Conservation (phyloP, 352 stramenopile genomes). For the Pythium periplocum region DNA sequence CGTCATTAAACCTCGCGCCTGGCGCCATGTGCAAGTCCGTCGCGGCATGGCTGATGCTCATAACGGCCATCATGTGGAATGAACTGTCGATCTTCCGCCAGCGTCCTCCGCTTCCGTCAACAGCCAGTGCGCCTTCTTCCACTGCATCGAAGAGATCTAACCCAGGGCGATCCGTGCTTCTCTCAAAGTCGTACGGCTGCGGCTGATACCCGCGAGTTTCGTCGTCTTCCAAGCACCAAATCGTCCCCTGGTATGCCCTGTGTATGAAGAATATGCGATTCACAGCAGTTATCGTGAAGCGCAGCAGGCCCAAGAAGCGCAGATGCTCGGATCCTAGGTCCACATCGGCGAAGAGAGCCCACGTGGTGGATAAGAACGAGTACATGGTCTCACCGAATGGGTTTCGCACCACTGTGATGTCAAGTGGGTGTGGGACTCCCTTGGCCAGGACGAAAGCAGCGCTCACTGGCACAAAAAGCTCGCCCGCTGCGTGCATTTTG, state of each 20-base stretch:
- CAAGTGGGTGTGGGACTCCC: slow-evolving; percentile 52
- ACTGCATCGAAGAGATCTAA: slow-evolving; percentile 45
- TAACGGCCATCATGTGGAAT: slow-evolving; percentile 33
- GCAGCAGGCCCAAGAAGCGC: slow-evolving; percentile 46
- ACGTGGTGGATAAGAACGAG: slow-evolving; percentile 81
- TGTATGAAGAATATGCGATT: slow-evolving; percentile 50
- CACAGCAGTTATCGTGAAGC: slow-evolving; percentile 60
- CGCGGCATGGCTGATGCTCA: slow-evolving; percentile 26
- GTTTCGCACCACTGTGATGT: slow-evolving; percentile 61
- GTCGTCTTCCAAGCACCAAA: slow-evolving; percentile 59
- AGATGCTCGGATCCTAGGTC: slow-evolving; percentile 76
- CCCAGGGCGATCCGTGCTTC: slow-evolving; percentile 16
- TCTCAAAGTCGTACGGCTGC: slow-evolving; percentile 2
- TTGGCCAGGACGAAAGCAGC: slow-evolving; percentile 65
- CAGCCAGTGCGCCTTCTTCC: slow-evolving; percentile 20
- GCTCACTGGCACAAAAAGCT: slow-evolving; percentile 37
- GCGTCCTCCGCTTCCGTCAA: slow-evolving; percentile 5
- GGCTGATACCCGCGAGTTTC: slow-evolving; percentile 8
- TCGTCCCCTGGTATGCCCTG: slow-evolving; percentile 47
- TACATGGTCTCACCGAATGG: slow-evolving; percentile 45
- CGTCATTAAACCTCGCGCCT: slow-evolving; percentile 27
- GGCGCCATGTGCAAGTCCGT: slow-evolving; percentile 25
- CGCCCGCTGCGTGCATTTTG: slow-evolving; percentile 30
- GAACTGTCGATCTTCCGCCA: slow-evolving; percentile 20
- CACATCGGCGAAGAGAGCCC: slow-evolving; percentile 78